These are phyloP conservation scores for Hericium erinaceus DNA, from an alignment of 768 basidiomycete genomes.

Conservation along the genomic window DNA sequence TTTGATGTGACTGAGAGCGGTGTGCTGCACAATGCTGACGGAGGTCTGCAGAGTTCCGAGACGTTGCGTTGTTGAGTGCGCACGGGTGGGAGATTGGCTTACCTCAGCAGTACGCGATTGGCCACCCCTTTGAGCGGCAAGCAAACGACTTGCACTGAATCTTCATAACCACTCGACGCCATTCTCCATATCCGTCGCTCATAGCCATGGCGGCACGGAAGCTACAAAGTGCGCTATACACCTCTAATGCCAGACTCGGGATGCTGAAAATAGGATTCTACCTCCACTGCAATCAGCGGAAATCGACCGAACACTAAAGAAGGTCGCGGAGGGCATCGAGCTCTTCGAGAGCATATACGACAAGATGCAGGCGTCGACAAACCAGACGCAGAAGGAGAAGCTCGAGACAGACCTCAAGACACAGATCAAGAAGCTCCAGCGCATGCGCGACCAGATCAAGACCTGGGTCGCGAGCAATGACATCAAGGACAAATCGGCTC, in stretches of 20 bases:
- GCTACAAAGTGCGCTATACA: conserved; percentile 58
- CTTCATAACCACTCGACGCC: neutral
- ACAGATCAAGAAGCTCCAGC: conserved; percentile 94
- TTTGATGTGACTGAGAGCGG: neutral
- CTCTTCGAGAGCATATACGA: conserved; percentile 93
- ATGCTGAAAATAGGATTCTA: neutral
- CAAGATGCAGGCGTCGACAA: conserved; percentile 94
- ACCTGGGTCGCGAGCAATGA: conserved; percentile 97
- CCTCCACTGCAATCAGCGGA: conserved; percentile 54
- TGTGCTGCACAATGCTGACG: too few species aligned
- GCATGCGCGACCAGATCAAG: conserved; percentile 80
- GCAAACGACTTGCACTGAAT: neutral
- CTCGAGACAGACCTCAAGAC: conserved; percentile 92
- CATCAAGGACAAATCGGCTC: conserved; percentile 93
- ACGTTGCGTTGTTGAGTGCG: neutral
- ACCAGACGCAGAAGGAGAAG: conserved; percentile 98
- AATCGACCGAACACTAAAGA: conserved; percentile 97
- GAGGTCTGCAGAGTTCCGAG: too few species aligned
- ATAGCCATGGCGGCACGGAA: conserved; percentile 80
- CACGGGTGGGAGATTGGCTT: neutral
- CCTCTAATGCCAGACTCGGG: neutral
- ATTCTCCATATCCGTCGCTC: conserved; percentile 11
- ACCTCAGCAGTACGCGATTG: conserved; percentile 1
- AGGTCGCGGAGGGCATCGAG: conserved; percentile 92
- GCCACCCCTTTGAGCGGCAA: neutral